phyloP scores from a whole-genome alignment of 108 stramenopile genomes.

The Mediolabrus comicus region DNA sequence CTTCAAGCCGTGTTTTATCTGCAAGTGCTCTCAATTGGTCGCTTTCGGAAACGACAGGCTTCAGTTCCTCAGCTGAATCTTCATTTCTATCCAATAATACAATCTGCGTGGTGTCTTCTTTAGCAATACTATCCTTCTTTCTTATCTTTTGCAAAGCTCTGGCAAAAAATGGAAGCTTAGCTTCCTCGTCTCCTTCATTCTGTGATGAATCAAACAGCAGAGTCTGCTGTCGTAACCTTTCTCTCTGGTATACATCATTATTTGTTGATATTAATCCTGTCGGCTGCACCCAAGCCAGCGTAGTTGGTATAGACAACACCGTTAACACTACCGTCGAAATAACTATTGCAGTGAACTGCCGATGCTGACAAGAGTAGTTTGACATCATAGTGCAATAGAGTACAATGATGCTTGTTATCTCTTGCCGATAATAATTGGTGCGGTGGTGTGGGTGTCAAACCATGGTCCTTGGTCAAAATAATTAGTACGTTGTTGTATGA shows the following conservation, averaged over 20 bases:
- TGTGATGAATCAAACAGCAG: no score
- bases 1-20: slow-evolving; percentile 30
- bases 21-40: slow-evolving; percentile 23
- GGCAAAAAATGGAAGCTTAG: background rate
- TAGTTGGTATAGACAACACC: background rate
- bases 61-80: background rate
- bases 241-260: no score
- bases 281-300: background rate
- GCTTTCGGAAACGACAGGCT: slow-evolving; percentile 13
- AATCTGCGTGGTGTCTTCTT: background rate
- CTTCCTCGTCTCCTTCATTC: background rate
- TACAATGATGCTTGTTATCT: no score
- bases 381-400: background rate
- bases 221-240: no score
- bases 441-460: no score
- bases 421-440: no score
- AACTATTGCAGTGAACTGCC: background rate
- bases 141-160: slow-evolving; percentile 4
- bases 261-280: background rate
- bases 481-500: no score
- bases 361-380: background rate
- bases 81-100: background rate
- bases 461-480: no score
- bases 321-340: background rate
- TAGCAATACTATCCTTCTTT: background rate